phyloP scores from a whole-genome alignment of 1,139 yeast genomes.

The Yamadazyma diddensiae region DNA sequence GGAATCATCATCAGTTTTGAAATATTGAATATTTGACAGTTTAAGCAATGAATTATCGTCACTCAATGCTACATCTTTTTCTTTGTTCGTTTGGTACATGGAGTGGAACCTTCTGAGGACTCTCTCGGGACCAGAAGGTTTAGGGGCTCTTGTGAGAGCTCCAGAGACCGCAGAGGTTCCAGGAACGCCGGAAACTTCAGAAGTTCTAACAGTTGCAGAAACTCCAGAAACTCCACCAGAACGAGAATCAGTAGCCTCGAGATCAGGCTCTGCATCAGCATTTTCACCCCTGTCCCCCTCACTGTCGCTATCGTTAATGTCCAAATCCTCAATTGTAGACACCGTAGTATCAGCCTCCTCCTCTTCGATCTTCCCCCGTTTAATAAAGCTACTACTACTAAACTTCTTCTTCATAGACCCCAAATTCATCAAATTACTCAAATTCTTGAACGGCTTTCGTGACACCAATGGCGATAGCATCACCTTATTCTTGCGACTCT shows the following conservation, averaged over 20 bases:
- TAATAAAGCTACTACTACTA: slow-evolving; percentile 12
- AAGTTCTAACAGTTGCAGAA: no score
- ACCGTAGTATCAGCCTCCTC: slow-evolving; percentile 15
- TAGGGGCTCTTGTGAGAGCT: background rate
- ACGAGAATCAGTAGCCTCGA: no score
- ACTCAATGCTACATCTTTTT: slow-evolving; percentile 25
- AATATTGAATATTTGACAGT: slow-evolving; percentile 41
- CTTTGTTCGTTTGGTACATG: slow-evolving; percentile 53
- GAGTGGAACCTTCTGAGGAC: slow-evolving; percentile 58
- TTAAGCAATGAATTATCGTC: slow-evolving; percentile 38
- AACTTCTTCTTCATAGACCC: slow-evolving; percentile 14
- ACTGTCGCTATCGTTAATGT: slow-evolving; percentile 9
- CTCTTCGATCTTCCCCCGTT: slow-evolving; percentile 9
- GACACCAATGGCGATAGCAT: slow-evolving; percentile 10
- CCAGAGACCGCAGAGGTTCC: no score
- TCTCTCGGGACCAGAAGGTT: background rate
- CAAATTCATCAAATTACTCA: slow-evolving; percentile 21
- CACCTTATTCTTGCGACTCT: slow-evolving; percentile 8
- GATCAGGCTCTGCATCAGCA: no score
- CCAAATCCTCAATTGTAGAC: slow-evolving; percentile 14
- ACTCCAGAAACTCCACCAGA: no score
- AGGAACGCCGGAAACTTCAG: no score
- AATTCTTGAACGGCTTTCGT: slow-evolving; percentile 26
- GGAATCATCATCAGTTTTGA: slow-evolving; percentile 53
- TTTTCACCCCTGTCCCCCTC: no score